Base-by-base conservation (phyloP, 116 monocot genomes). In the Thalassia testudinum region DNA sequence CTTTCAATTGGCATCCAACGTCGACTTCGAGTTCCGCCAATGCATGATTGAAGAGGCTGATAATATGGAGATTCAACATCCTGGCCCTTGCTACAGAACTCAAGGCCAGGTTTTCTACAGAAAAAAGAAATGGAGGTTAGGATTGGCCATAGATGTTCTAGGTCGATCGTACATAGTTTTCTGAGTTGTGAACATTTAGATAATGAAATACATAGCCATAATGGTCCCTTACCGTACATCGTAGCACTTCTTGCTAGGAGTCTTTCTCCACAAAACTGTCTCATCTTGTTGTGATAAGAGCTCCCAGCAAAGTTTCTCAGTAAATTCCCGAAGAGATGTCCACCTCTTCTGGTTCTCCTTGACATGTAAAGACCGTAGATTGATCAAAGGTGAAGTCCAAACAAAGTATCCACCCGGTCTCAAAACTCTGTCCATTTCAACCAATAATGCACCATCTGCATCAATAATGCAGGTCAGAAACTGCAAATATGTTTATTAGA, bases 361-460 rank as follows among this genome's bases (percentile, higher is more conserved):
- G 43, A 56, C 24, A 22, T 59, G 40, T 37, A 34, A 43, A 17
- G 63, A 68, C 59, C 64, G 67, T 21, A 50, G 12, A 24, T 70
- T 76, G 53, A 43, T 77, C 57, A 54, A 55, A 42, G 63, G 64
- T 44, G 78, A 82, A 26, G 78, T 82, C 59, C 67, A 75, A 30
- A 78, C 68, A 66, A 83, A 78, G 49, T 78, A 83, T 1, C 83
- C 83, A 18, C 83, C 83, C 37, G 78, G 78, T 25, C 60, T 74
- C 38, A 78, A 62, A 49, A 78, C 52, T 26, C n/a, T n/a, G n/a
- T n/a, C n/a, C n/a, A n/a, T n/a, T n/a, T n/a, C n/a, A n/a, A n/a
- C n/a, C n/a, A n/a, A n/a, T n/a, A n/a, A n/a, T 78, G 62, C 54
- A 78, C 83, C 30, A 75, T 60, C 60, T 83, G 78, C 43, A 78